Base-by-base conservation (phyloP, 78 protist genomes). In the Dictyostelium brefeldianum region DNA sequence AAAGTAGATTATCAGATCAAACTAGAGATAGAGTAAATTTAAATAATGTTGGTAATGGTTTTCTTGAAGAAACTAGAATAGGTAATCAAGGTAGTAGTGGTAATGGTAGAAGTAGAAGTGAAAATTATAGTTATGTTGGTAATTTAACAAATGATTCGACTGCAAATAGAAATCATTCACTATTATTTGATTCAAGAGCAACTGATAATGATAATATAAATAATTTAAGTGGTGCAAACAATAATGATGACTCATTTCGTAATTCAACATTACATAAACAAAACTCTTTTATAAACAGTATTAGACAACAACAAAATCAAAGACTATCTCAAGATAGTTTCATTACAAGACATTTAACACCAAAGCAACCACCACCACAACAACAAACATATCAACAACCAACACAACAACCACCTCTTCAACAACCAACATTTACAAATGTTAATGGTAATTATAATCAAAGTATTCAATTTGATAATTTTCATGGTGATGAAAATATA, bases 81-180 rank as follows among this genome's bases (percentile, higher is more conserved):
- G 41, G 27, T 20, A 12, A 36, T 22, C 1, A 36, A 8, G 11
- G 22, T 29, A 18, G 64, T 36, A 6, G 4, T 18, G 51, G 36
- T 15, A 14, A 12, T 18, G 54, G 31, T 17, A 9, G 20, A 18
- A 56, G 12, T 27, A 56, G 46, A 14, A 17, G 17, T 25, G 70
- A 54, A 5, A 78, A 78, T 56, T 78, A 78, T 36, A 78, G 83
- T 78, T 78, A 78, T 78, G 59, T 78, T 54, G 83, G 83, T 56
- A 54, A 78, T 36, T 17, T 54, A 17, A 78, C 83, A 9, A 47
- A 78, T 54, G 51, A 54, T 18, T 77, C 65, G 6, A 73, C n/a
- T 41, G 17, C 20, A 41, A 47, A 20, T 73, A 73, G 22, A 73
- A 73, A 73, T 46, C 79, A 36, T n/a, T 73, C 79, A 9, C 17